Evolutionary conservation across 169 alveolate species (phyloP).

Genomic region (Eimeria sp.): DNA sequence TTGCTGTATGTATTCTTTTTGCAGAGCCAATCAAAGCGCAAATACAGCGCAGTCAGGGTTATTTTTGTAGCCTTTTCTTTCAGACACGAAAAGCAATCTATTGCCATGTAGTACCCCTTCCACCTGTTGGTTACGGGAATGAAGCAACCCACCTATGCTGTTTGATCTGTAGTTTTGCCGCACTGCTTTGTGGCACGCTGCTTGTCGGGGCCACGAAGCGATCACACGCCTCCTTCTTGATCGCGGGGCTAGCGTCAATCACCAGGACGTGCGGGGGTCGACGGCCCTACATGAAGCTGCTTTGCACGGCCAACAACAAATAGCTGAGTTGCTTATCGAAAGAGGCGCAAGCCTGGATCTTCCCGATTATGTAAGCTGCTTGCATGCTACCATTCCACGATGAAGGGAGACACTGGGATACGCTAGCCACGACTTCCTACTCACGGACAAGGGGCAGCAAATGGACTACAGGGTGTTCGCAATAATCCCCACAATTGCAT

Average conservation of each 20-base stretch:
- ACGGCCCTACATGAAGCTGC: slow-evolving; percentile 84
- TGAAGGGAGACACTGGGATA: no score
- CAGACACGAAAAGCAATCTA: no score
- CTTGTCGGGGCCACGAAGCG: slow-evolving; percentile 82
- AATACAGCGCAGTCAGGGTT: no score
- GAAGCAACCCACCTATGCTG: neutral
- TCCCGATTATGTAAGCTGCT: slow-evolving; percentile 66
- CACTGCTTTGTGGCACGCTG: slow-evolving; percentile 84
- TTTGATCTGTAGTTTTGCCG: slow-evolving; percentile 40
- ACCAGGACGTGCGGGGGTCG: slow-evolving; percentile 52
- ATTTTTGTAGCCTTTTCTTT: no score
- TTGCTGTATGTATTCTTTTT: neutral
- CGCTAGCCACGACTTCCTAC: no score
- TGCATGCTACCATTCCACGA: no score
- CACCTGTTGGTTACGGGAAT: neutral
- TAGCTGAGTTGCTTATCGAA: slow-evolving; percentile 77
- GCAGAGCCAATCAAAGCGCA: no score
- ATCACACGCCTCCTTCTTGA: slow-evolving; percentile 82
- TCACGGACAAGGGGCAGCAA: no score
- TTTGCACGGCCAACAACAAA: slow-evolving; percentile 79
- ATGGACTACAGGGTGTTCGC: no score
- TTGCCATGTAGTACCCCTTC: no score
- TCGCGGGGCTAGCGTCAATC: slow-evolving; percentile 81
- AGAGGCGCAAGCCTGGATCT: slow-evolving; percentile 75
- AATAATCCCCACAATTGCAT: neutral